Conservation (phyloP, 2,329 filamentous ascomycete genomes). For the Rhinocladiella mackenziei region DNA sequence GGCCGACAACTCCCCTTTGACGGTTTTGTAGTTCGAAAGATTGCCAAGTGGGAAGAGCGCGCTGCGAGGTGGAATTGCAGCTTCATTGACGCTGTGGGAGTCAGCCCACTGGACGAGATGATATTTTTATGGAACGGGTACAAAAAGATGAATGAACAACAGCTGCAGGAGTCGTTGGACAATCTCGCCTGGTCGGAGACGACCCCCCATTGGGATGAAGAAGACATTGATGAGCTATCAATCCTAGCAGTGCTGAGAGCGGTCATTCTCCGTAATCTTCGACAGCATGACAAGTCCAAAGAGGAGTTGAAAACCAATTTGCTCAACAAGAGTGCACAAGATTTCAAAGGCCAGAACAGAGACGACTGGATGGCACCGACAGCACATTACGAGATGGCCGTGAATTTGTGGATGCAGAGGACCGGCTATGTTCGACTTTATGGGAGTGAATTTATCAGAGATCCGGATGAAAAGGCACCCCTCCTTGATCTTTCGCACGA, state of each 20-base stretch:
- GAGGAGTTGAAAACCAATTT: constrained; percentile 59
- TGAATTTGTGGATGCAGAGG: constrained; percentile 70
- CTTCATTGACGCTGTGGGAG: constrained; percentile 74
- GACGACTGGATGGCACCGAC: constrained; percentile 65
- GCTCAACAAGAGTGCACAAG: constrained; percentile 46
- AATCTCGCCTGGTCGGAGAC: constrained; percentile 64
- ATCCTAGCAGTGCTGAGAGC: constrained; percentile 65
- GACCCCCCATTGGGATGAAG: constrained; percentile 44
- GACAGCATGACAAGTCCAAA: constrained; percentile 62
- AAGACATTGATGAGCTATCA: constrained; percentile 58
- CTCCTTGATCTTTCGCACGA: constrained; percentile 31
- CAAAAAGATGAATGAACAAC: constrained; percentile 67
- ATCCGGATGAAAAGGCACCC: constrained; percentile 18
- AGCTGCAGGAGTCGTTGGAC: constrained; percentile 61
- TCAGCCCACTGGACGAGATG: constrained; percentile 84
- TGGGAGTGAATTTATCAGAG: constrained; percentile 27
- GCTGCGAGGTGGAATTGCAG: constrained; percentile 63
- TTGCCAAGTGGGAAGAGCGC: constrained; percentile 81
- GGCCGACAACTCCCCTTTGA: constrained; percentile 86
- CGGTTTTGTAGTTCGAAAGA: constrained; percentile 74
- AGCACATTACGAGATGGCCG: constrained; percentile 82
- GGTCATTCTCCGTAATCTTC: constrained; percentile 61
- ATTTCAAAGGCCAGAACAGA: constrained; percentile 49
- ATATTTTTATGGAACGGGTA: constrained; percentile 88
- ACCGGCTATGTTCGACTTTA: constrained; percentile 36